Conservation (phyloP, 2,329 filamentous ascomycete species). For the Penicillium griseofulvum region DNA sequence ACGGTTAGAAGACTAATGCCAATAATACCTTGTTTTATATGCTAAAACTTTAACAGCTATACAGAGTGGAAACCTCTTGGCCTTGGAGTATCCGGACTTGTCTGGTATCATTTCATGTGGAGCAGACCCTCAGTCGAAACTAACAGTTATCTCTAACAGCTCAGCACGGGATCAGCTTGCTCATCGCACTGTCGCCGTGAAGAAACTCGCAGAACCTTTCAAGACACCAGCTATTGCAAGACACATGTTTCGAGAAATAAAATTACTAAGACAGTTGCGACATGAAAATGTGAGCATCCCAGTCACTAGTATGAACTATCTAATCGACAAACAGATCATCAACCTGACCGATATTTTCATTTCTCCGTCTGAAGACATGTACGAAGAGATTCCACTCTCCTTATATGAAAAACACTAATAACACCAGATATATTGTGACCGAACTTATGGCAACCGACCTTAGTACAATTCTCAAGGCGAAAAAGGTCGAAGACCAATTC, state of each 20-base stretch:
- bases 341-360: conserved; percentile 99
- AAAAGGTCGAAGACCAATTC: conserved; percentile 96
- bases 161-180: conserved; percentile 97
- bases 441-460: conserved; percentile 95
- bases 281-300: conserved; percentile 79
- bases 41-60: conserved; percentile 61
- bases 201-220: conserved; percentile 99
- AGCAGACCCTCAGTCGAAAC: neutral
- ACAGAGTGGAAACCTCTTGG: conserved; percentile 95
- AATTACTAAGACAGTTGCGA: conserved; percentile 89
- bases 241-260: conserved; percentile 93
- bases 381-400: conserved; percentile 36
- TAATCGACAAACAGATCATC: conserved; percentile 66
- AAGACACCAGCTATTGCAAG: conserved; percentile 97
- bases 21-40: neutral
- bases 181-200: conserved; percentile 91
- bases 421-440: conserved; percentile 85
- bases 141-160: conserved; percentile 50
- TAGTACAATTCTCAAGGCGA: conserved; percentile 87
- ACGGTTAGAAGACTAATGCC: conserved; percentile 58
- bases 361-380: conserved; percentile 98
- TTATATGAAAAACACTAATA: neutral
- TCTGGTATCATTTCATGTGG: conserved; percentile 66
- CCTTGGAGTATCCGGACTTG: conserved; percentile 97
- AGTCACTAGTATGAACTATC: neutral